Evolutionary conservation across 495 filamentous ascomycete genomes (phyloP).

Genomic region (Penicillium paxilli): DNA sequence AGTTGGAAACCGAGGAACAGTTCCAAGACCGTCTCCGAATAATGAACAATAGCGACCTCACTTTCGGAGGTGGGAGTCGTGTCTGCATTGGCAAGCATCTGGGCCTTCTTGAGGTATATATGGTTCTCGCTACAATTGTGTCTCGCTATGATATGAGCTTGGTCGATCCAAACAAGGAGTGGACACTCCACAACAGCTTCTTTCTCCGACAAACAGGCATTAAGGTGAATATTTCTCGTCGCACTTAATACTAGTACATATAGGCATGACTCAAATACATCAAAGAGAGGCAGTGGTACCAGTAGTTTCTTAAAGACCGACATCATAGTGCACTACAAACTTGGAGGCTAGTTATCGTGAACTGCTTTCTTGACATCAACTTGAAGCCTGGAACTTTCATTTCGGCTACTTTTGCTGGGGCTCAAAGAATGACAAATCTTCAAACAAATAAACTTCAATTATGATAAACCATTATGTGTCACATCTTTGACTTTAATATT

Average conservation of each 20-base stretch:
- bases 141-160: constrained; percentile 53
- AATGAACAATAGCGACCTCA: constrained; percentile 34
- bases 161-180: constrained; percentile 40
- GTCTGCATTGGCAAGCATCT: constrained; percentile 57
- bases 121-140: constrained; percentile 52
- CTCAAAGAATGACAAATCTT: too few species aligned
- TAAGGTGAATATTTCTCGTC: constrained; percentile 19
- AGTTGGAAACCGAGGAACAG: constrained; percentile 40
- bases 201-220: constrained; percentile 55
- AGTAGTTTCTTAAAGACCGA: too few species aligned
- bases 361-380: too few species aligned
- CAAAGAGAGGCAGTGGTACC: too few species aligned
- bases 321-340: too few species aligned
- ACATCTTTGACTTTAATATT: neutral
- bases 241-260: too few species aligned
- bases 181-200: constrained; percentile 52
- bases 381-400: too few species aligned
- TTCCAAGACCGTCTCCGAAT: constrained; percentile 45
- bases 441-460: too few species aligned
- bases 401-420: too few species aligned
- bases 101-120: constrained; percentile 57
- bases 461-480: too few species aligned
- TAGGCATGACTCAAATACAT: too few species aligned
- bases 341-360: too few species aligned
- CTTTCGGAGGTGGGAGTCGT: constrained; percentile 55